Base-by-base conservation (phyloP, 371 early-diverging fungal genomes). In the Haplosporangium sp. region DNA sequence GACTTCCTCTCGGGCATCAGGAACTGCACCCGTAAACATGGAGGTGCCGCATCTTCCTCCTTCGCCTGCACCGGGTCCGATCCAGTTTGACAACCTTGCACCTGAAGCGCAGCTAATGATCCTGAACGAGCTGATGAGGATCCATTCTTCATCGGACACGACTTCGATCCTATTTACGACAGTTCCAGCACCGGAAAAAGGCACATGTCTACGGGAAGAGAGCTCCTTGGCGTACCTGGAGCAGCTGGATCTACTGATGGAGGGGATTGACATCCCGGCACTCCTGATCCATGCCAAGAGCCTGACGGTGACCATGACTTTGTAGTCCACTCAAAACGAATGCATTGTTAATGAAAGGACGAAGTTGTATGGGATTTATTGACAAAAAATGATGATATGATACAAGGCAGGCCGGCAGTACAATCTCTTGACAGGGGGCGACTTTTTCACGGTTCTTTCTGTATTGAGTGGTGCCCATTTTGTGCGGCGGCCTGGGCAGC, bases 251-350 rank as follows among this genome's bases (percentile, higher is more conserved):
- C 53, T 79, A 1, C 61, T 90, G 62, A 85, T 83, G 13, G 74
- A 74, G 5, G 83, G 80, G 0, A 66, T 88, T 40, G 86, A 88
- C 50, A 52, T 79, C 14, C 90, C 89, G 0, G 82, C 83, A 14
- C 67, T 90, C 68, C 59, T 90, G 48, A 82, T 90, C 21, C 88
- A 90, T 58, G 85, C 87, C 46, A 86, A 86, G 50, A 84, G 85
- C 8, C 63, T 88, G 56, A 87, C 88, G 2, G 87, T 90, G 18
- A 90, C 89, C 38, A 89, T 86, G 50, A 75, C 86, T 3, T 76
- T 89, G 38, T 89, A 82, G 16, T 11, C 21, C 37, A 12, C 13
- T 12, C 54, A 12, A 10, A 36, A 0, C 13, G 45, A 21, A 20
- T 23, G 6, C 5, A 1, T 29, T 37, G 23, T 9, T 41, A 61